Percentiles rank a stretch among this genome's conserved stretches.
phyloP scores from a whole-genome alignment of 805 yeast genomes.

The Cyberlindnera misumaiensis region DNA sequence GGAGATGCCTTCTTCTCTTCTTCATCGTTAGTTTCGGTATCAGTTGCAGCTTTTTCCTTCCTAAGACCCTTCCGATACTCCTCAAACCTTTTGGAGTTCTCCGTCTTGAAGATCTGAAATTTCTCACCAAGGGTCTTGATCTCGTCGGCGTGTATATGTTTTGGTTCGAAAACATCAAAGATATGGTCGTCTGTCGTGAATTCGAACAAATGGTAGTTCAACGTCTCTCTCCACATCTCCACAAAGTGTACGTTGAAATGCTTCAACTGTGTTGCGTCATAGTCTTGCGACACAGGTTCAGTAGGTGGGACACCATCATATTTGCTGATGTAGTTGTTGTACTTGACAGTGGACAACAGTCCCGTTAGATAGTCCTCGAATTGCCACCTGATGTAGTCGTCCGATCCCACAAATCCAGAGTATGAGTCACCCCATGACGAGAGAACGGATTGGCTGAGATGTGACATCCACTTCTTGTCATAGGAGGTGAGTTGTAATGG shows the following conservation, averaged over 20 bases:
- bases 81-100: slow-evolving; percentile 22
- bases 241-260: slow-evolving; percentile 42
- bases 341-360: slow-evolving; percentile 65
- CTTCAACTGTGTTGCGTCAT: slow-evolving; percentile 28
- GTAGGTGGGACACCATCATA: slow-evolving; percentile 25
- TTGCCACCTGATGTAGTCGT: slow-evolving; percentile 79
- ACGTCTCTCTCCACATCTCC: slow-evolving; percentile 46
- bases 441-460: slow-evolving; percentile 37
- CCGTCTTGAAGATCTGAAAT: slow-evolving; percentile 26
- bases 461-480: slow-evolving; percentile 73
- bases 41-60: background rate
- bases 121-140: slow-evolving; percentile 18
- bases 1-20: slow-evolving; percentile 5
- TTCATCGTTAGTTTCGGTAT: background rate
- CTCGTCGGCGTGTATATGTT: slow-evolving; percentile 26
- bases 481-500: slow-evolving; percentile 42
- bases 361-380: slow-evolving; percentile 89
- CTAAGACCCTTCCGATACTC: slow-evolving; percentile 12
- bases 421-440: slow-evolving; percentile 28
- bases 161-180: slow-evolving; percentile 54
- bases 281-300: slow-evolving; percentile 22
- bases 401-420: slow-evolving; percentile 62
- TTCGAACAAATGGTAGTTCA: slow-evolving; percentile 49
- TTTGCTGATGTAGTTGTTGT: slow-evolving; percentile 44
- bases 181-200: slow-evolving; percentile 59